These are phyloP conservation scores for Pichia sp. DNA, from an alignment of 1,139 yeast species.

Conservation along the genomic window DNA sequence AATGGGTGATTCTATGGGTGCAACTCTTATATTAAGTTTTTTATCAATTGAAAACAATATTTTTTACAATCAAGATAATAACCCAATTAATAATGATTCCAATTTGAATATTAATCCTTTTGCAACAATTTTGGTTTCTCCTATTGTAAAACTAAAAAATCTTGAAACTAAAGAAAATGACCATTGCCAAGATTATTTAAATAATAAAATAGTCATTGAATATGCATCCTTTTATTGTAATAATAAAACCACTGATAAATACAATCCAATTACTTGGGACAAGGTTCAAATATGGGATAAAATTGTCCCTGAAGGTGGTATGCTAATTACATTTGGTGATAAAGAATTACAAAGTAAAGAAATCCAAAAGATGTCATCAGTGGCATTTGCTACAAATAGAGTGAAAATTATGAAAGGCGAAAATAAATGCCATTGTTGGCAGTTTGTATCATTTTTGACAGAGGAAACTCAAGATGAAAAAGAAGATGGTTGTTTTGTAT, in stretches of 20 bases:
- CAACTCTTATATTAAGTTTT: conserved; percentile 33
- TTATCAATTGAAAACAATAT: conserved; percentile 22
- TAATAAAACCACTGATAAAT: conserved; percentile 4
- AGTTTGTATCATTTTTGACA: conserved; percentile 30
- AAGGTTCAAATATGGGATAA: conserved; percentile 35
- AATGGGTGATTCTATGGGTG: conserved; percentile 41
- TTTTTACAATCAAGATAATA: conserved; percentile 4
- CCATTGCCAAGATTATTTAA: conserved; percentile 4
- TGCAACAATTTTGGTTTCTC: conserved; percentile 36
- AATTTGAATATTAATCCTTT: conserved; percentile 26
- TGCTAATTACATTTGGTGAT: conserved; percentile 35
- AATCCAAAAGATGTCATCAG: conserved; percentile 30
- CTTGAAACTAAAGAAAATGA: not conserved
- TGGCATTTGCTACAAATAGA: conserved; percentile 21
- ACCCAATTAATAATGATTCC: conserved; percentile 4
- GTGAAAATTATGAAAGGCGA: conserved; percentile 27
- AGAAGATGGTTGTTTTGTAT: conserved; percentile 31
- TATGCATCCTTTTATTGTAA: conserved; percentile 1
- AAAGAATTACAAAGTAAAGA: conserved; percentile 35
- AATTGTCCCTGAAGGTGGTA: conserved; percentile 35
- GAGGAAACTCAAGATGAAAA: conserved; percentile 33
- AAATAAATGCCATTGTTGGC: conserved; percentile 33
- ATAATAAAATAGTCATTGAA: not conserved
- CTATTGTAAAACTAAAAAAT: conserved; percentile 25
- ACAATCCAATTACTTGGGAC: conserved; percentile 33